Evolutionary conservation across 2,329 filamentous ascomycete species (phyloP), one percentile per base, ranked within the genome.

Genomic region (Pyricularia pennisetigena): DNA sequence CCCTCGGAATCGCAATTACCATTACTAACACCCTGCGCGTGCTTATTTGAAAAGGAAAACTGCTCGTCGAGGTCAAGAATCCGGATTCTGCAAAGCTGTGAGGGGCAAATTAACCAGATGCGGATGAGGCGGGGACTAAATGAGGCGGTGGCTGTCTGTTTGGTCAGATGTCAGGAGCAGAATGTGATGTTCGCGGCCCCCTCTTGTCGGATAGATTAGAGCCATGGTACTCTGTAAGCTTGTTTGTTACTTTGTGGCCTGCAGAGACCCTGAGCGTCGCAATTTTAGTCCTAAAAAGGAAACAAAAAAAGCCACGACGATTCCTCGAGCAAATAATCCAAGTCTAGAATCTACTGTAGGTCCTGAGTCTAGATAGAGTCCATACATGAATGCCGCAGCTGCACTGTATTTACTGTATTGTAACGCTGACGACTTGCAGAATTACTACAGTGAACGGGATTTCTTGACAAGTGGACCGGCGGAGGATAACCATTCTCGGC

Each of bases 11-110:
- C 14, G 24, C 9, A n/a, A 29, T n/a, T 24, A 20, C 62, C 28
- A 9, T 28, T 64, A 54, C 41, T 54, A 54, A 54, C 41, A 20
- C 16, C 16, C 20, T 54, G 20, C 41, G 41, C 7, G 41, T 54
- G 26, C 16, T n/a, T 30, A 5, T 29, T 5, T 14, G n/a, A 7
- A 35, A 54, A 69, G 70, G 72, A 66, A 74, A 74, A 65, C 68
- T 72, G 12, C 59, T 74, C 8, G 69, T 74, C 20, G 72, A 74
- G 69, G 49, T 74, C 66, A 74, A 74, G 72, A 67, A 68, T 62
- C 69, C 69, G 14, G 70, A 71, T 7, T 20, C 24, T 23, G 10
- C 72, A 9, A 73, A 70, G 67, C 61, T 73, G 68, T 73, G 70
- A 41, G 64, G 49, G 35, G 64, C n/a, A 28, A 61, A 24, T 24